Conservation (phyloP, 345 rosid species). For the Dovyalis caffra region DNA sequence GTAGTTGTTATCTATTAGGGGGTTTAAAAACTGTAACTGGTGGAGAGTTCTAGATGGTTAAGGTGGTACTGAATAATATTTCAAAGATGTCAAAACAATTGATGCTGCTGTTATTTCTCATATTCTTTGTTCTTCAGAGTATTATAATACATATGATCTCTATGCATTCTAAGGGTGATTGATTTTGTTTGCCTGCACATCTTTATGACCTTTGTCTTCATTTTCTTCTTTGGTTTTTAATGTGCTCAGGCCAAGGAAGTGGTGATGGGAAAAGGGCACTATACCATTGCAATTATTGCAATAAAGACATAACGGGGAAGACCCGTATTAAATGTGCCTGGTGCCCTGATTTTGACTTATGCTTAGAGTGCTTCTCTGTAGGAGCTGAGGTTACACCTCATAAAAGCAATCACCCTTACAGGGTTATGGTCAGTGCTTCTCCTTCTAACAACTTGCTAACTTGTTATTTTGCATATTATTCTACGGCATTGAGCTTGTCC, state of each 20-base stretch:
- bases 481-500: background rate
- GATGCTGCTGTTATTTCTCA: background rate
- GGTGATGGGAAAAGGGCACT: conserved; percentile 77
- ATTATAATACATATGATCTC: background rate
- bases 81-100: background rate
- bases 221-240: conserved; percentile 3
- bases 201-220: background rate
- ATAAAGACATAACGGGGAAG: conserved; percentile 89
- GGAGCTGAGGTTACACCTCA: conserved; percentile 95
- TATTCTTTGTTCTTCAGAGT: background rate
- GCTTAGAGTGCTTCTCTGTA: conserved; percentile 91
- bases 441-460: conserved; percentile 4
- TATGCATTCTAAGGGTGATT: background rate
- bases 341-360: conserved; percentile 96
- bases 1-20: background rate
- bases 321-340: conserved; percentile 87
- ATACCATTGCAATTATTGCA: conserved; percentile 97
- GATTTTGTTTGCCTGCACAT: conserved; percentile 6
- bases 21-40: background rate
- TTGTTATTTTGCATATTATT: background rate
- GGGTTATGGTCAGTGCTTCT: conserved; percentile 81
- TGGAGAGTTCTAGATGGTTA: background rate
- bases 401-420: conserved; percentile 76
- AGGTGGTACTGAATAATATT: background rate
- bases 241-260: conserved; percentile 63